Evolutionary conservation across 768 basidiomycete species (phyloP), one percentile per base, ranked within the genome.

Genomic region (Mycena crocata): DNA sequence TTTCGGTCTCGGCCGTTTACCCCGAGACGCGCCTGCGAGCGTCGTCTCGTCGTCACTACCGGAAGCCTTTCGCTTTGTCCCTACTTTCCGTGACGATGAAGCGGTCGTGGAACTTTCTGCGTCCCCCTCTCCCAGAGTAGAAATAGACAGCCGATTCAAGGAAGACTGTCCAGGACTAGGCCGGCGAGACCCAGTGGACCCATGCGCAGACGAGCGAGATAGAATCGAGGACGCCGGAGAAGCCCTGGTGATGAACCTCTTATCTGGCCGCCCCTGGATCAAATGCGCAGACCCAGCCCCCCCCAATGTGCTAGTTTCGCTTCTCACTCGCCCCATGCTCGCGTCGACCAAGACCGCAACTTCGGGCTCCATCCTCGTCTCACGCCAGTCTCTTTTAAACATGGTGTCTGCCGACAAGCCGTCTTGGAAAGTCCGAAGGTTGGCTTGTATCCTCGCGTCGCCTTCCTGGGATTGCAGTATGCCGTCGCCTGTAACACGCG

Each of bases 351-450:
- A 65, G 48, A 68, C 24, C 15, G 79, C 80, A 26, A 74, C 73
- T 32, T 85, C 82, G 48, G 82, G 72, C 26, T 82, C 76, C 63
- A 89, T 73, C 56, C 92, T 83, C 4, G 89, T 88, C 76, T 93
- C 93, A 51, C 91, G 83, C 91, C 92, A 94, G 74, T 94, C 93
- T 30, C 92, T 83, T 62, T 84, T 82, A 75, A 92, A 93, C 4
- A 93, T 69, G 63, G 83, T 89, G 71, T 94, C 92, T 0, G 84
- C 79, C 0, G 84, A 82, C 9, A 90, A 70, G 0, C 86, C 87
- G 67, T 93, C 93, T 73, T 91, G 88, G 66, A 93, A 91, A 14
- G 82, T 79, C n/a, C 86, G 82, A 12, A 89, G 69, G 57, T 85
- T 84, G 15, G 81, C 80, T 64, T 87, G 82, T 45, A 80, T 72